Evolutionary conservation across 345 rosid genomes (phyloP).

Genomic region (Streptanthus diversifolius): DNA sequence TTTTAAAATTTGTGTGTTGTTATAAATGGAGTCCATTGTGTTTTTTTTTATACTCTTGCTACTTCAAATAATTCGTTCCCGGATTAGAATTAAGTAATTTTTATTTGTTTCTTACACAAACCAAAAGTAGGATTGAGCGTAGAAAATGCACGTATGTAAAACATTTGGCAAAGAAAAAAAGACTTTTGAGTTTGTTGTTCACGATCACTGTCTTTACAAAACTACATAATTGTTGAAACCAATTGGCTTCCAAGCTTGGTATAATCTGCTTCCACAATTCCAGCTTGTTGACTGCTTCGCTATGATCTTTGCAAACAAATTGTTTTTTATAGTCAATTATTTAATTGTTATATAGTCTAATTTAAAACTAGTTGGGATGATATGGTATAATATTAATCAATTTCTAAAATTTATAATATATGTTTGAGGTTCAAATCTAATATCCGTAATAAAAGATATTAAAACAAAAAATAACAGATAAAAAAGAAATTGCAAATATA

Average conservation of each 20-base stretch:
- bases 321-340: no score
- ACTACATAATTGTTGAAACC: slow-evolving; percentile 38
- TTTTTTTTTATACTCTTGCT: not conserved
- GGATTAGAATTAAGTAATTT: not conserved
- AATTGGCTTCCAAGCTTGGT: slow-evolving; percentile 48
- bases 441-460: no score
- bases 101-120: not conserved
- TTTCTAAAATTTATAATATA: no score
- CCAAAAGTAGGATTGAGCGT: not conserved
- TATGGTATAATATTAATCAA: no score
- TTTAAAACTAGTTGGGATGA: no score
- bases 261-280: slow-evolving; percentile 49
- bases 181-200: no score
- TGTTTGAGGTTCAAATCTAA: no score
- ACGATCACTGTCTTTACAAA: not conserved
- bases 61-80: not conserved
- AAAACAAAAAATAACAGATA: no score
- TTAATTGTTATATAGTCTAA: not conserved
- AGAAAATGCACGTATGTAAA: not conserved
- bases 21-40: slow-evolving; percentile 6
- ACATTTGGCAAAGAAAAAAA: no score
- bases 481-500: not conserved
- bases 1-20: not conserved
- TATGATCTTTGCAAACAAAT: slow-evolving; percentile 54
- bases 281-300: slow-evolving; percentile 52